Base-by-base conservation (phyloP, 176 grass and related monocot genomes). In the Hordeum marinum region DNA sequence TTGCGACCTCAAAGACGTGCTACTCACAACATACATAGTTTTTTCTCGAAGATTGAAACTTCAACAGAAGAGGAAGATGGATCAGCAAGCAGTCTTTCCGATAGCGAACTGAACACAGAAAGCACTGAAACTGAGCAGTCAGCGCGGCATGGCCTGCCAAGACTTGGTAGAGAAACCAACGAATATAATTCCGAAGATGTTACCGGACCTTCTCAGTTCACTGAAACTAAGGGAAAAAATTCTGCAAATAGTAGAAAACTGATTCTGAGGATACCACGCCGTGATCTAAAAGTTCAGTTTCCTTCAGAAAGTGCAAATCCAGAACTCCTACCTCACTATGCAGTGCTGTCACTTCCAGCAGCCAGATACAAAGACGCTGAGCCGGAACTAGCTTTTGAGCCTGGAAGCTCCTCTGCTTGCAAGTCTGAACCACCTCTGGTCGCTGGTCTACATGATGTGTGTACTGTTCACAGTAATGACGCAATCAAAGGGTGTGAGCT, bases 401-500 rank as follows among this genome's bases (percentile, higher is more conserved):
- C 66, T 11, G 78, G 74, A 74, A 45, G n/a, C 59, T 90, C 75
- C 64, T 83, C 81, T 61, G 72, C 48, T 72, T 82, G 39, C 59
- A 86, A 89, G 68, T 18, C 58, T 92, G 94, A 87, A 82, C 26
- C 78, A 73, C 76, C 36, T 52, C 48, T 52, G 48, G 48, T 18
- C 7, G 78, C 82, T 39, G 27, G 64, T 66, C 55, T 83, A 20
- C 78, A 83, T 68, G 68, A 80, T 73, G 14, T 42, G 60, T 89
- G 73, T 85, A 29, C 35, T 76, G 73, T 63, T 78, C 79, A 80
- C 27, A 84, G 78, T 76, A 91, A 50, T 40, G 84, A 35, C 68
- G 79, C 89, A 58, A 95, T 98, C 23, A 91, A 88, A 87, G 94
- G 93, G 96, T 91, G 96, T 66, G 93, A 94, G 88, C 93, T 98